Evolutionary conservation across 164 flowering plant genomes (phyloP).

Genomic region (Euptelea pleiosperma): DNA sequence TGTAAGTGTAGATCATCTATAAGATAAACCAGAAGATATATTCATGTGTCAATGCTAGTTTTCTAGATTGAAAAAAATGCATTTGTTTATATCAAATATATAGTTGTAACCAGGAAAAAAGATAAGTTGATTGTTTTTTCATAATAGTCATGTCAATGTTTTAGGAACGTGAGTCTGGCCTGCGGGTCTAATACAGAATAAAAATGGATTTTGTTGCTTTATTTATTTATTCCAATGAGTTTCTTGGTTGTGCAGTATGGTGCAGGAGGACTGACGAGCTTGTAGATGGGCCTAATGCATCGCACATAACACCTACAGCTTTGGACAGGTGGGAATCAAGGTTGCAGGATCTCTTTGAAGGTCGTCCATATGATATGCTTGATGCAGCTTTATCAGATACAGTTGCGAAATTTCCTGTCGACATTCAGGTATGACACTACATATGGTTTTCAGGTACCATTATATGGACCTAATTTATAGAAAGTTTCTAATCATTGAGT

Average conservation of each 20-base stretch:
- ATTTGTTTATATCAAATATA: too few relatives aligned
- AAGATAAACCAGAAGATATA: too few relatives aligned
- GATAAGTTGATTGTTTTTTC: too few relatives aligned
- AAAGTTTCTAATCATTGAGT: not conserved
- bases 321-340: conserved; percentile 87
- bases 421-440: conserved; percentile 57
- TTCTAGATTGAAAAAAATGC: too few relatives aligned
- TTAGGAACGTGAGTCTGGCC: too few relatives aligned
- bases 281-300: conserved; percentile 94
- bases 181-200: too few relatives aligned
- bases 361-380: conserved; percentile 86
- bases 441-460: not conserved
- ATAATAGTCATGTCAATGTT: too few relatives aligned
- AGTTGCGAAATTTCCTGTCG: conserved; percentile 74
- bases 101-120: too few relatives aligned
- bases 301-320: conserved; percentile 88
- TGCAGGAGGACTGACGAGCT: conserved; percentile 97
- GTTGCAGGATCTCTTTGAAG: conserved; percentile 64
- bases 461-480: too few relatives aligned
- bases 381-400: conserved; percentile 91
- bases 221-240: not conserved
- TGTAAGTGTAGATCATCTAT: too few relatives aligned
- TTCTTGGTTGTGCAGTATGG: conserved; percentile 62
- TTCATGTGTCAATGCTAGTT: too few relatives aligned
- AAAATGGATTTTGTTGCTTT: not conserved